These are phyloP conservation scores for Cytauxzoon felis DNA, from an alignment of 169 alveolate genomes.

Conservation along the genomic window DNA sequence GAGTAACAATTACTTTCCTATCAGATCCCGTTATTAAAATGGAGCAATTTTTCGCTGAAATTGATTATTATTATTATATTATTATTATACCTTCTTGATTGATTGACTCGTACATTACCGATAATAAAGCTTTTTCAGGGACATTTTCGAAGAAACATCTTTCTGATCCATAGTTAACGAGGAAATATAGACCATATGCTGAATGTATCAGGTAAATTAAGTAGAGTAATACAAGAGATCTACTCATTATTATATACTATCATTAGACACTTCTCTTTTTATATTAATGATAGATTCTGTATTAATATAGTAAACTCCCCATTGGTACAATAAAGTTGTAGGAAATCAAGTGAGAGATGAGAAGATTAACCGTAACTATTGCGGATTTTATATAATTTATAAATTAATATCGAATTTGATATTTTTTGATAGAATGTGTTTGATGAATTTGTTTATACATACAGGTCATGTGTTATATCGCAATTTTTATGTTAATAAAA, in stretches of 20 bases:
- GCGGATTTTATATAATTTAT: no score
- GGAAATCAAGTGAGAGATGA: no score
- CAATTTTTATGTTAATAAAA: no score
- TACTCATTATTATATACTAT: neutral
- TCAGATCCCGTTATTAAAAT: constrained; percentile 14
- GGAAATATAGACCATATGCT: constrained; percentile 21
- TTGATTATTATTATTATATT: neutral
- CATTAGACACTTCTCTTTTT: neutral
- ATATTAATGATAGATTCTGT: neutral
- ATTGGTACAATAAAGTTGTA: no score
- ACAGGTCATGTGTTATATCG: no score
- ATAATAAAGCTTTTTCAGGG: constrained; percentile 48
- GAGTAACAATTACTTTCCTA: constrained; percentile 17
- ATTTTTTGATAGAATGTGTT: no score
- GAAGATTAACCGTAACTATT: no score
- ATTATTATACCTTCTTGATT: constrained; percentile 33
- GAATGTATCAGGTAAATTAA: no score
- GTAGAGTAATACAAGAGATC: no score
- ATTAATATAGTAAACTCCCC: neutral
- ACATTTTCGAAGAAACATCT: constrained; percentile 57
- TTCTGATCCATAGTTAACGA: constrained; percentile 28
- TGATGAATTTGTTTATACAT: no score
- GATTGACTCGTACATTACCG: constrained; percentile 37
- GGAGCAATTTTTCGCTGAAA: constrained; percentile 26
- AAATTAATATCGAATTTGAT: no score